A percentile compares a stretch with the other conserved stretches of the same genome.
Evolutionary conservation across 352 stramenopile species (phyloP).

Genomic region (Phytophthora multivora): DNA sequence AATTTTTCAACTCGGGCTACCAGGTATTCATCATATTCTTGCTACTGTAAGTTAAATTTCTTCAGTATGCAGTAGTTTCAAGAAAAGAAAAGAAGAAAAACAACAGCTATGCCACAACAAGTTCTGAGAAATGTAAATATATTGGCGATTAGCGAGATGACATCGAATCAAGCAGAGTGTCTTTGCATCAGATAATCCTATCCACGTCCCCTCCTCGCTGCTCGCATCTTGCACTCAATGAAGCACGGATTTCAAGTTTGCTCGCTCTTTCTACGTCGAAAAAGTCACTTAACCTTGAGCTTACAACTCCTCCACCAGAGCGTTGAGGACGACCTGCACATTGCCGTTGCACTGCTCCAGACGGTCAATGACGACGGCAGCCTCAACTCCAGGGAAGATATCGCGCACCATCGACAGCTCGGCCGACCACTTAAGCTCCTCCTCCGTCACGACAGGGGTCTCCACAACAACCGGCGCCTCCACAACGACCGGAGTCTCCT

Average conservation of each 20-base stretch:
- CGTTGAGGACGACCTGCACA: conserved; percentile 81
- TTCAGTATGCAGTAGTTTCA: too few species aligned
- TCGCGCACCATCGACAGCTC: conserved; percentile 76
- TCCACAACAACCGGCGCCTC: conserved; percentile 48
- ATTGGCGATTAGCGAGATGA: conserved; percentile 9
- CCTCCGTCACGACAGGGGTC: conserved; percentile 50
- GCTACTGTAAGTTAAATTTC: too few species aligned
- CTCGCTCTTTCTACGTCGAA: conserved; percentile 25
- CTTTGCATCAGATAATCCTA: conserved; percentile 14
- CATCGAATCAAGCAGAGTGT: conserved; percentile 9
- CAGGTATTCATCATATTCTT: too few species aligned
- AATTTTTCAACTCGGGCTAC: background rate
- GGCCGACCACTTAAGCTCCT: conserved; percentile 80
- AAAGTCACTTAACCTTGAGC: conserved; percentile 12
- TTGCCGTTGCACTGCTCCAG: conserved; percentile 85
- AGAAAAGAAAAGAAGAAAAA: background rate
- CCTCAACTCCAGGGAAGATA: conserved; percentile 72
- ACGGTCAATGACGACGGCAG: conserved; percentile 52
- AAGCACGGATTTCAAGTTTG: conserved; percentile 18
- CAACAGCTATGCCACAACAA: too few species aligned
- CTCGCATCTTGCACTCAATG: conserved; percentile 20
- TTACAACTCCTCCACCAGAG: conserved; percentile 84
- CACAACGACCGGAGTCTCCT: conserved; percentile 34
- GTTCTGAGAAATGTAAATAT: conserved; percentile 32
- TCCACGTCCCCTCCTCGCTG: background rate